Percentiles rank a stretch among this genome's conserved stretches.
Conservation (phyloP, 768 basidiomycete species). For the Gloeophyllum trabeum region DNA sequence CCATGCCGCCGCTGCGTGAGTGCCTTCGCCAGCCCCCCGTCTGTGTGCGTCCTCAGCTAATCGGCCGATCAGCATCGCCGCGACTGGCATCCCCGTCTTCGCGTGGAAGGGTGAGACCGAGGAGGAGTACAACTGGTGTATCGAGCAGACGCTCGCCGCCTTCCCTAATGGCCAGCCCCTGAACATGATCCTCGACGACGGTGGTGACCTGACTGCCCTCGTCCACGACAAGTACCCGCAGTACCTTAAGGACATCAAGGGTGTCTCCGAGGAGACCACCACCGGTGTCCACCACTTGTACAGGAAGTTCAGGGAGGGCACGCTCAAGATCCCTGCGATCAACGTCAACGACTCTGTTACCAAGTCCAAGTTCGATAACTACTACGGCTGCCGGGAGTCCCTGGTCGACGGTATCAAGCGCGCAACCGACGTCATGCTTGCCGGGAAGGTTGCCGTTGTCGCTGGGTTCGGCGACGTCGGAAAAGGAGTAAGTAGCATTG, state of each 20-base stretch:
- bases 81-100: slow-evolving; percentile 95
- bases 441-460: slow-evolving; percentile 97
- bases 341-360: slow-evolving; percentile 99
- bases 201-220: slow-evolving; percentile 89
- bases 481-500: slow-evolving; percentile 84
- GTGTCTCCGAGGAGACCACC: slow-evolving; percentile 98
- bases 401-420: slow-evolving; percentile 99
- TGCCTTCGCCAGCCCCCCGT: slow-evolving; percentile 9
- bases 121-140: slow-evolving; percentile 97
- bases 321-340: slow-evolving; percentile 95
- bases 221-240: slow-evolving; percentile 97
- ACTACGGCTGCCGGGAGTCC: slow-evolving; percentile 99
- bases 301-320: slow-evolving; percentile 94
- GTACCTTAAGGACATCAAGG: slow-evolving; percentile 64
- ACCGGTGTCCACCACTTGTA: slow-evolving; percentile 99
- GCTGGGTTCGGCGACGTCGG: slow-evolving; percentile 99
- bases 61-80: slow-evolving; percentile 61
- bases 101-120: slow-evolving; percentile 99
- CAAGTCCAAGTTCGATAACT: slow-evolving; percentile 98
- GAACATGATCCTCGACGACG: slow-evolving; percentile 99
- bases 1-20: slow-evolving; percentile 94
- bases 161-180: slow-evolving; percentile 76
- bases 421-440: slow-evolving; percentile 99
- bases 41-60: slow-evolving; percentile 2
- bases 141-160: slow-evolving; percentile 87